Evolutionary conservation across 345 rosid species (phyloP).

Genomic region (Eucalyptus virginea): DNA sequence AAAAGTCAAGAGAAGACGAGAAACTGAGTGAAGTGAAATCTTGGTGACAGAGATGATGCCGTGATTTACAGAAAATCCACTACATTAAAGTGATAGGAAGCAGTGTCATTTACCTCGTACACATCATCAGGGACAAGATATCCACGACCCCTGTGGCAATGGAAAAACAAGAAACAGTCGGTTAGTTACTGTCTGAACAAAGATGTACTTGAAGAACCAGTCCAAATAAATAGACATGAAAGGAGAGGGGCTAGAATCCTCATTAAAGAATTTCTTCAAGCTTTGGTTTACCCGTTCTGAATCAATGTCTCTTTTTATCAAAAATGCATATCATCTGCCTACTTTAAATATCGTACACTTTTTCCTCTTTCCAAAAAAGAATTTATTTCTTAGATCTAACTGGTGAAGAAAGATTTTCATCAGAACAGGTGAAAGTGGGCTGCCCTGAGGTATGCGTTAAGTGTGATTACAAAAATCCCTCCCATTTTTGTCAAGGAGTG

Average conservation of each 20-base stretch:
- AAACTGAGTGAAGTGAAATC: neutral
- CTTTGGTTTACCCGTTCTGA: neutral
- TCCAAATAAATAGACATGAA: neutral
- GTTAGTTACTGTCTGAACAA: neutral
- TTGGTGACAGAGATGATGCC: neutral
- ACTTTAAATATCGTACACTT: neutral
- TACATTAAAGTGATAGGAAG: neutral
- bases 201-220: neutral
- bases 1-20: neutral
- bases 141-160: conserved; percentile 36
- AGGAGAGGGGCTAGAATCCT: neutral
- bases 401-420: neutral
- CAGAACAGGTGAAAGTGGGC: neutral
- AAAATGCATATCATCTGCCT: neutral
- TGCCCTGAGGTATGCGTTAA: neutral
- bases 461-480: neutral
- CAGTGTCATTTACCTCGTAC: conserved; percentile 22
- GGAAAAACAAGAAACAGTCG: neutral
- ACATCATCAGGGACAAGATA: conserved; percentile 45
- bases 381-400: neutral
- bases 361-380: neutral
- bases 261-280: neutral
- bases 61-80: neutral
- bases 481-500: neutral
- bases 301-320: neutral